Evolutionary conservation across 1,284 basidiomycete genomes (phyloP).

Genomic region (Cutaneotrichosporon cavernicola): DNA sequence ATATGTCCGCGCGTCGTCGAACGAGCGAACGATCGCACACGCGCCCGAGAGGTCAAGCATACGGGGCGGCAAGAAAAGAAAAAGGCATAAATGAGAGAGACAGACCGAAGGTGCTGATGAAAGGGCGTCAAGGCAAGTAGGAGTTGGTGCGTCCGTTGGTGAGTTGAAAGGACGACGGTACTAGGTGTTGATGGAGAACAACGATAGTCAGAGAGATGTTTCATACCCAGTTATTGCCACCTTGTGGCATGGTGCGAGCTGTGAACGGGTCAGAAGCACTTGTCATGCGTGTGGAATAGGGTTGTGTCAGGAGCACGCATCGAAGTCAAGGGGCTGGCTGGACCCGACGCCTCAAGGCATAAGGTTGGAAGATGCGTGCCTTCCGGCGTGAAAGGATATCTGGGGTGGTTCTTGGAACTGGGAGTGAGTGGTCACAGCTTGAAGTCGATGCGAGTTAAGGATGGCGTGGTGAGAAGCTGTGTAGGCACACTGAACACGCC

Average conservation of each 20-base stretch:
- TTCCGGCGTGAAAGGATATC: neutral
- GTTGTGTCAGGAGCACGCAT: neutral
- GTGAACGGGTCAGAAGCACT: neutral
- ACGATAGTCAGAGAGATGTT: neutral
- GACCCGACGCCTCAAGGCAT: neutral
- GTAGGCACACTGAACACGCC: too few species aligned
- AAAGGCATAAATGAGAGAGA: neutral
- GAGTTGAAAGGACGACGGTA: neutral
- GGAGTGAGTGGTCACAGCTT: neutral
- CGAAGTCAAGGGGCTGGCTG: neutral
- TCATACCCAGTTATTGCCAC: neutral
- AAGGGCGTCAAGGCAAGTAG: neutral
- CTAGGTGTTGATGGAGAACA: neutral
- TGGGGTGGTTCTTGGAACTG: neutral
- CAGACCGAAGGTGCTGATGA: neutral
- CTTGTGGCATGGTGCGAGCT: neutral
- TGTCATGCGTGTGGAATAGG: neutral
- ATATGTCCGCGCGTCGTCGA: neutral
- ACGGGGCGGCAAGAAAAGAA: too few species aligned
- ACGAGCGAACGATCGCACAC: neutral
- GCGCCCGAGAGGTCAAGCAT: neutral
- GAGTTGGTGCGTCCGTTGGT: neutral
- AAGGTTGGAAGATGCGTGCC: neutral
- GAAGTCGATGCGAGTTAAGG: neutral
- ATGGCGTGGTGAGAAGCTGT: neutral